These are phyloP conservation scores for Globisporangium splendens DNA, from an alignment of 352 stramenopile genomes.

Conservation along the genomic window DNA sequence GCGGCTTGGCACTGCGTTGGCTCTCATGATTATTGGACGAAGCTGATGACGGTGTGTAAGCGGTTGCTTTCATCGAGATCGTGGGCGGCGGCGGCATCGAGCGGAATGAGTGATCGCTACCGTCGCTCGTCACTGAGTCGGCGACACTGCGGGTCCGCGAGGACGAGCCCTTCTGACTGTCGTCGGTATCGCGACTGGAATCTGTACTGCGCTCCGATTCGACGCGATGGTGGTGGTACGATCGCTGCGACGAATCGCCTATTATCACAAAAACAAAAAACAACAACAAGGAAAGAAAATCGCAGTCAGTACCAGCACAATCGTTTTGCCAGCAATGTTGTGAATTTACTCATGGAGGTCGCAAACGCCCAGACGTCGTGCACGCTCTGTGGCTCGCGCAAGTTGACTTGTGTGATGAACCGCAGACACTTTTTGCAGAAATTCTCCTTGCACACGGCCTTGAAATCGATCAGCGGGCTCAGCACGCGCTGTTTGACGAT, in stretches of 20 bases:
- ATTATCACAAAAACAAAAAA: not conserved
- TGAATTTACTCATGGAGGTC: slow-evolving; percentile 25
- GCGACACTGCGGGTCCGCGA: slow-evolving; percentile 6
- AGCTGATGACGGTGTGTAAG: not conserved
- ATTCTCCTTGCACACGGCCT: slow-evolving; percentile 34
- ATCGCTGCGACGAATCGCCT: slow-evolving; percentile 12
- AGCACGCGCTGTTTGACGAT: slow-evolving; percentile 62
- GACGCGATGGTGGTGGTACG: slow-evolving; percentile 7
- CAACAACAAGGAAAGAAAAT: not conserved
- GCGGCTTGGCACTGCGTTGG: slow-evolving; percentile 1
- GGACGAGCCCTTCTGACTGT: slow-evolving; percentile 16
- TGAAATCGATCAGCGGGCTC: slow-evolving; percentile 56
- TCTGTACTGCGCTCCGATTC: slow-evolving; percentile 21
- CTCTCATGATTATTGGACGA: not conserved
- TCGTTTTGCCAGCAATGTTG: no score
- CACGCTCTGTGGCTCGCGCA: slow-evolving; percentile 45
- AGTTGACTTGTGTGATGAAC: slow-evolving; percentile 54
- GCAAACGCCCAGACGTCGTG: slow-evolving; percentile 41
- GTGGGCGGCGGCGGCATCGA: slow-evolving; percentile 14
- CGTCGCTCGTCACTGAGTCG: slow-evolving; percentile 9
- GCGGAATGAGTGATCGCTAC: slow-evolving; percentile 17
- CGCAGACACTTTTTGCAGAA: slow-evolving; percentile 76
- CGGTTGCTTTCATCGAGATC: slow-evolving; percentile 7
- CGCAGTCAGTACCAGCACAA: no score
- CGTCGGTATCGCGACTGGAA: slow-evolving; percentile 25